phyloP scores from a whole-genome alignment of 768 basidiomycete species.

The Tubosaeta sp. region DNA sequence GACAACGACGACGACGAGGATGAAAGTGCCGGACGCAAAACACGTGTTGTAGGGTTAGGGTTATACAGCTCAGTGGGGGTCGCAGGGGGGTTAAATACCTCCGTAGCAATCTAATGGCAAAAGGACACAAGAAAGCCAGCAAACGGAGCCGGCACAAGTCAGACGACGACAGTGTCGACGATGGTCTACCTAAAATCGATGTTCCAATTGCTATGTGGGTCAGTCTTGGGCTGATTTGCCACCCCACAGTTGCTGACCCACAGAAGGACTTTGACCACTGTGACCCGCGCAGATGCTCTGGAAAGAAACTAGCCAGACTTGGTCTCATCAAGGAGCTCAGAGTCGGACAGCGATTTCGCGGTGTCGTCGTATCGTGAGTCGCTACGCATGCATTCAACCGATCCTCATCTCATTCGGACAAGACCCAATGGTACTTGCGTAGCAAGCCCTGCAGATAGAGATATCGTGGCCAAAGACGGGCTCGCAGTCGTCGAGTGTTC shows the following conservation, averaged over 20 bases:
- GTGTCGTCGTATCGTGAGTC: slow-evolving; percentile 89
- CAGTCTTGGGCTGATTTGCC: slow-evolving; percentile 29
- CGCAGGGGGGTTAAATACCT: neutral
- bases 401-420: neutral
- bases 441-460: slow-evolving; percentile 81
- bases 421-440: slow-evolving; percentile 82
- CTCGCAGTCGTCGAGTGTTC: slow-evolving; percentile 98
- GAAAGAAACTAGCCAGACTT: slow-evolving; percentile 85
- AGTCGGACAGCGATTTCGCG: slow-evolving; percentile 83
- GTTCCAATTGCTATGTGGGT: slow-evolving; percentile 98
- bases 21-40: slow-evolving; percentile 17
- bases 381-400: neutral
- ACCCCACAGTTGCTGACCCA: neutral
- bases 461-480: slow-evolving; percentile 67
- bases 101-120: neutral
- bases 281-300: slow-evolving; percentile 82
- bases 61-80: slow-evolving; percentile 3
- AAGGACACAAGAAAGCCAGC: slow-evolving; percentile 5
- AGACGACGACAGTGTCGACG: neutral
- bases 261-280: slow-evolving; percentile 94
- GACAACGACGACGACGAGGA: slow-evolving; percentile 18
- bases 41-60: slow-evolving; percentile 32
- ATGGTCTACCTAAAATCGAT: slow-evolving; percentile 32
- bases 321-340: slow-evolving; percentile 81
- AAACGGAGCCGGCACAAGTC: neutral